A percentile compares a stretch with the other conserved stretches of the same genome.
These are phyloP conservation scores for Xerocomellus chrysenteron DNA, from an alignment of 768 basidiomycete genomes.

Conservation along the genomic window DNA sequence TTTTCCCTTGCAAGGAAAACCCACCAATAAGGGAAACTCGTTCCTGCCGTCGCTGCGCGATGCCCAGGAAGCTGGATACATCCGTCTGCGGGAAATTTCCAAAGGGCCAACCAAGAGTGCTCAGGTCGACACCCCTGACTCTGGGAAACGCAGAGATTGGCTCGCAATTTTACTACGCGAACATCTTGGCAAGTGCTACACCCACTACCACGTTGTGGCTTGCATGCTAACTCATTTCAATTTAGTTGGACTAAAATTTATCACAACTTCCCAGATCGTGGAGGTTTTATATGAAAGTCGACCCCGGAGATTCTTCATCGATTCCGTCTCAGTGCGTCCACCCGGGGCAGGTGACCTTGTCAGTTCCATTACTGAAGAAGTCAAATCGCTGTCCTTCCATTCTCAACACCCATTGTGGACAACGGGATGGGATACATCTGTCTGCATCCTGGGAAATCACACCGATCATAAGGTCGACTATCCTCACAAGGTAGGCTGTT, in stretches of 20 bases:
- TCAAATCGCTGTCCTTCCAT: slow-evolving; percentile 48
- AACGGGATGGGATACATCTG: slow-evolving; percentile 65
- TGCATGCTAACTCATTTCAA: slow-evolving; percentile 5
- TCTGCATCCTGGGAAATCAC: slow-evolving; percentile 41
- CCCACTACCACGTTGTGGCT: background rate
- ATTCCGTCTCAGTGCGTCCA: slow-evolving; percentile 39
- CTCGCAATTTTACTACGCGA: slow-evolving; percentile 65
- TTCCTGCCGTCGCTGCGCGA: slow-evolving; percentile 52
- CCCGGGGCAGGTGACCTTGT: slow-evolving; percentile 18
- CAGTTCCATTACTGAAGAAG: slow-evolving; percentile 37
- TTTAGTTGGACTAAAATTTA: slow-evolving; percentile 70
- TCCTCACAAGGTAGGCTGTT: slow-evolving; percentile 35
- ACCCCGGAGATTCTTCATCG: slow-evolving; percentile 55
- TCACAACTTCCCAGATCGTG: slow-evolving; percentile 59
- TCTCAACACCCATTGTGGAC: slow-evolving; percentile 50
- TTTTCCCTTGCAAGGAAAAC: slow-evolving; percentile 44
- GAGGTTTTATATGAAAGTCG: slow-evolving; percentile 64
- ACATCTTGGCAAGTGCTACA: slow-evolving; percentile 51
- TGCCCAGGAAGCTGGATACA: slow-evolving; percentile 48
- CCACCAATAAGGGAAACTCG: slow-evolving; percentile 35
- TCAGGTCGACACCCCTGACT: slow-evolving; percentile 15
- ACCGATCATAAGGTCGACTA: slow-evolving; percentile 24
- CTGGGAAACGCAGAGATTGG: slow-evolving; percentile 59
- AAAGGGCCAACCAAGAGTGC: slow-evolving; percentile 14
- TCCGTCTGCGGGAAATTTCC: slow-evolving; percentile 53